These are phyloP conservation scores for Pythium utonaiense DNA, from an alignment of 352 stramenopile species.

Conservation along the genomic window DNA sequence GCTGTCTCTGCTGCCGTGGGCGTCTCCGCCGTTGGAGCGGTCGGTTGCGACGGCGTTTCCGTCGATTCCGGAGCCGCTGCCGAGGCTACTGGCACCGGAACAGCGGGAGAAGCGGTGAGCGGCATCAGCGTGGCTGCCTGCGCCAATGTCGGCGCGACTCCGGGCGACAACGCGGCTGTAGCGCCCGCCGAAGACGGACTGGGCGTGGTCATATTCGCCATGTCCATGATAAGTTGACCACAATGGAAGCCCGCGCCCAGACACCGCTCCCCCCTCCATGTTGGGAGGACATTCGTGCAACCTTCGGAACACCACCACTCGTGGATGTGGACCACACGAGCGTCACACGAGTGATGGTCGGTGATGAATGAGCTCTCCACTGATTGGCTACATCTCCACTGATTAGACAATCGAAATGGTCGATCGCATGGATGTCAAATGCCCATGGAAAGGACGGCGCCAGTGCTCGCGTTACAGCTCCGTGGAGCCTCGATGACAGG, in stretches of 20 bases:
- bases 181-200: conserved; percentile 4
- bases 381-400: not conserved
- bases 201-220: conserved; percentile 11
- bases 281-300: conserved; percentile 13
- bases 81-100: not conserved
- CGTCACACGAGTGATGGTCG: not conserved
- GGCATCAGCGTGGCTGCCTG: not conserved
- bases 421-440: not conserved
- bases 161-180: not conserved
- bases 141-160: not conserved
- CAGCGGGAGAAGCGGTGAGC: not conserved
- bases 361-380: not conserved
- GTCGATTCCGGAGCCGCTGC: not conserved
- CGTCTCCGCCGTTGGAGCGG: not conserved
- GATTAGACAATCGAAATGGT: not conserved
- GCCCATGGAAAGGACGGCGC: not conserved
- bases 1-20: not conserved
- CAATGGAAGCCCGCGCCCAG: not conserved
- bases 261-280: not conserved
- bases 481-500: no score
- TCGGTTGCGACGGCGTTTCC: not conserved
- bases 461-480: not conserved
- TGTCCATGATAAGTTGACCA: conserved; percentile 9
- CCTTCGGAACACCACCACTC: not conserved
- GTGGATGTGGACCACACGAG: conserved; percentile 1